Conservation (phyloP, 1,284 basidiomycete species). For the Trametes polyzona region DNA sequence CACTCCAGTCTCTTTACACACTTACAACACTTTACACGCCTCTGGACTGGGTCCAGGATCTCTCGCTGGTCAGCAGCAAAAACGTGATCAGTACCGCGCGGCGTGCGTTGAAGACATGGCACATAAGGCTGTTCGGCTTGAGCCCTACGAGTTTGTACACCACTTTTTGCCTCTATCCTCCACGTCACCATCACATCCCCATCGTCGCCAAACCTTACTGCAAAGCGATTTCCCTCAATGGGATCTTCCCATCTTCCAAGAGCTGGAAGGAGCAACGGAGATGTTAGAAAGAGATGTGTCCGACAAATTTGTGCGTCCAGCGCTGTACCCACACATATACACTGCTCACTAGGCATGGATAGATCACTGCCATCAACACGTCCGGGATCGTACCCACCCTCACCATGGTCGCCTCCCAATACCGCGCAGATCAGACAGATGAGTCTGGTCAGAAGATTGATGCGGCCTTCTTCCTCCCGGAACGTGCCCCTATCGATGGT, state of each 20-base stretch:
- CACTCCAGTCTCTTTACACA: too few relatives aligned
- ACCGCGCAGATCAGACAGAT: conserved; percentile 2
- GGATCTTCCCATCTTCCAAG: too few relatives aligned
- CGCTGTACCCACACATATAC: too few relatives aligned
- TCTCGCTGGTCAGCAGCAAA: background rate
- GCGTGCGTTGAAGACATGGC: conserved; percentile 1
- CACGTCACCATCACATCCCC: background rate
- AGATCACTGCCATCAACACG: background rate
- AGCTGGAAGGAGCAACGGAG: too few relatives aligned
- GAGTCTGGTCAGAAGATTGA: conserved; percentile 3
- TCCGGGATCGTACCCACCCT: background rate
- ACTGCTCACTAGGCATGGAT: too few relatives aligned
- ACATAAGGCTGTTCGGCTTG: background rate
- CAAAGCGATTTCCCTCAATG: too few relatives aligned
- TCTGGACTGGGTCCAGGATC: background rate
- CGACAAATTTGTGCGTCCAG: too few relatives aligned
- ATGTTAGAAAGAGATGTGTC: too few relatives aligned
- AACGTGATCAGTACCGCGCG: background rate
- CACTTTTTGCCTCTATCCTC: background rate
- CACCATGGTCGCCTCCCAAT: background rate
- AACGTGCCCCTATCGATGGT: background rate
- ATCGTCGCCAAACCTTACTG: background rate
- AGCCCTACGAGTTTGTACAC: background rate
- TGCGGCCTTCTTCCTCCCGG: background rate
- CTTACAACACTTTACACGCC: too few relatives aligned